These are phyloP conservation scores for Backusella australiensis DNA, from an alignment of 192 early-diverging fungal species.

Conservation along the genomic window DNA sequence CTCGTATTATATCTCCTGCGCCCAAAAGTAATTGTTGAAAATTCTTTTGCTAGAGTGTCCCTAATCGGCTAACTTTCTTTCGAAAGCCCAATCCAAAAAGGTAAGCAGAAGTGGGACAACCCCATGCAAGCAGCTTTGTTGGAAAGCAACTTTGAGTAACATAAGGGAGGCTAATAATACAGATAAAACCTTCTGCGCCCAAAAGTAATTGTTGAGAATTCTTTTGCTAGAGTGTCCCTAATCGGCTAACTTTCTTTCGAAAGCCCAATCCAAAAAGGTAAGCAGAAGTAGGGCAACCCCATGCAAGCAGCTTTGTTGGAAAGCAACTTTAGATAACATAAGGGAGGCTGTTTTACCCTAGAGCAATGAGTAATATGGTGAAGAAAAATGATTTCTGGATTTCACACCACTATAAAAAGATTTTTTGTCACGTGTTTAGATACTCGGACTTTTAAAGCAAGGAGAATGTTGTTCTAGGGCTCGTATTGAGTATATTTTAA, in stretches of 20 bases:
- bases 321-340: neutral
- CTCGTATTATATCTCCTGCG: neutral
- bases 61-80: neutral
- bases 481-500: too few relatives aligned
- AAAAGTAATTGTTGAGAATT: neutral
- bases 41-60: neutral
- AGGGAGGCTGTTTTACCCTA: neutral
- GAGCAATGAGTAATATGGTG: too few relatives aligned
- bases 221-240: neutral
- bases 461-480: too few relatives aligned
- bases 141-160: neutral
- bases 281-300: too few relatives aligned
- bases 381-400: too few relatives aligned
- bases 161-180: neutral
- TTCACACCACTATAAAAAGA: too few relatives aligned
- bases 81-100: too few relatives aligned
- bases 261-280: too few relatives aligned
- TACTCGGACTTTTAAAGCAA: too few relatives aligned
- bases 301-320: neutral
- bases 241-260: neutral
- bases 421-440: too few relatives aligned
- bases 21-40: conserved; percentile 2
- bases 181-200: neutral
- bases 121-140: neutral
- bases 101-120: too few relatives aligned